Base-by-base conservation (phyloP, 2,329 filamentous ascomycete species). In the Aspergillus sojae region DNA sequence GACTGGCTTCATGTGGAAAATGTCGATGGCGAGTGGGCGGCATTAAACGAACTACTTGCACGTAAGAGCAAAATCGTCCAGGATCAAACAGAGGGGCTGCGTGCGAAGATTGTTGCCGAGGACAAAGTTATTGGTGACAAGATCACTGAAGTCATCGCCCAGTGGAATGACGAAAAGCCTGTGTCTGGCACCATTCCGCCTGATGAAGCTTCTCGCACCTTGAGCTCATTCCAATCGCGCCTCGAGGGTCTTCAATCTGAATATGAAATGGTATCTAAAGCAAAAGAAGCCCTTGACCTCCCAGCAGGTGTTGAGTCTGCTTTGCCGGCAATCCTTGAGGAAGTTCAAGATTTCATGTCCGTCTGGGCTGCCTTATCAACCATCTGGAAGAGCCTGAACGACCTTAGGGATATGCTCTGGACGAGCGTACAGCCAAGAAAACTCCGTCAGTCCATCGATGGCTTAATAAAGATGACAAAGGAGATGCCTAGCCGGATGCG, bases 401-500 rank as follows among this genome's bases (percentile, higher is more conserved):
- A 98, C 72, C 90, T 97, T 19, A 89, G 93, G 34, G 96, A 99
- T 72, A 91, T 89, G 58, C 85, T 96, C 1, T 99, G 96, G 96
- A 96, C 91, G 62, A 97, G 92, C 73, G 91, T 99, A 1, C 93
- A 98, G 75, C 94, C 96, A 10, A 88, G 95, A 67, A 99, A 98
- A 80, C 88, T 99, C 63, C 89, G 95, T 43, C 88, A 91, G 70
- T 91, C 92, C 66, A 89, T 99, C 57, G 94, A 99, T 74, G 90
- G 91, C 55, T 86, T 98, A 59, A 92, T 98, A 77, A 97, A 97
- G 83, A 96, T 96, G 86, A 98, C 94, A 41, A 98, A 97, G 81
- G 94, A 98, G 67, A 98, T 99, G 95, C 95, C 96, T 0, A 97
- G 93, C 79, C 90, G 95, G 64, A 98, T 99, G 94, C 90, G 96